Percentiles rank a stretch among this genome's conserved stretches.
Evolutionary conservation across 225 moss, liverwort and hornwort genomes (phyloP).

Genomic region (Marchantia paleacea): DNA sequence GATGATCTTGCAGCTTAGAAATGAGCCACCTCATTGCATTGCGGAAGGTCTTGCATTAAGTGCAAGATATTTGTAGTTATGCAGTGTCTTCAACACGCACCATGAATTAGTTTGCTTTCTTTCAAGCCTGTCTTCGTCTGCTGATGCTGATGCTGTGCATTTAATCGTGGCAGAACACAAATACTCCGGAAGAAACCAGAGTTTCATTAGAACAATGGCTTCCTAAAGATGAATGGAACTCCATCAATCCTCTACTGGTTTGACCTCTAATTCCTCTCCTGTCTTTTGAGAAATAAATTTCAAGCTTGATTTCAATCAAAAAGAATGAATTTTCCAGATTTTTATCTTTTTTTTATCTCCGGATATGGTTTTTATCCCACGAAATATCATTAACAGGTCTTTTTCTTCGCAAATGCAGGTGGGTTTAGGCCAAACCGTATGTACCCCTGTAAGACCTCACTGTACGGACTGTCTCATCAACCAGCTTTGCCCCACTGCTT

Average conservation of each 20-base stretch:
- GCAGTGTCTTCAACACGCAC: background rate
- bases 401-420: constrained; percentile 26
- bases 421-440: constrained; percentile 51
- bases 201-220: constrained; percentile 44
- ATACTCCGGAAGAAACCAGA: constrained; percentile 49
- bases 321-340: background rate
- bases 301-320: background rate
- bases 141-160: background rate
- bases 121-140: background rate
- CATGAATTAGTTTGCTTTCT: background rate
- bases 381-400: background rate
- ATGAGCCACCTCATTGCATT: background rate
- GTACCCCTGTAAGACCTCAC: constrained; percentile 40
- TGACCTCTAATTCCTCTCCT: background rate
- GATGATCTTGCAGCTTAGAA: background rate
- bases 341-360: background rate
- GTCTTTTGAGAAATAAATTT: background rate
- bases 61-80: too few species aligned
- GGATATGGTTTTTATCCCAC: background rate
- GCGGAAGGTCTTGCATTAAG: background rate
- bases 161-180: constrained; percentile 37
- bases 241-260: constrained; percentile 48
- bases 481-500: constrained; percentile 44
- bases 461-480: constrained; percentile 41
- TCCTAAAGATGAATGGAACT: constrained; percentile 40